Percentiles rank a stretch among this genome's conserved stretches.
Evolutionary conservation across 2,329 filamentous ascomycete species (phyloP).

Genomic region (Aureobasidium uvarum): DNA sequence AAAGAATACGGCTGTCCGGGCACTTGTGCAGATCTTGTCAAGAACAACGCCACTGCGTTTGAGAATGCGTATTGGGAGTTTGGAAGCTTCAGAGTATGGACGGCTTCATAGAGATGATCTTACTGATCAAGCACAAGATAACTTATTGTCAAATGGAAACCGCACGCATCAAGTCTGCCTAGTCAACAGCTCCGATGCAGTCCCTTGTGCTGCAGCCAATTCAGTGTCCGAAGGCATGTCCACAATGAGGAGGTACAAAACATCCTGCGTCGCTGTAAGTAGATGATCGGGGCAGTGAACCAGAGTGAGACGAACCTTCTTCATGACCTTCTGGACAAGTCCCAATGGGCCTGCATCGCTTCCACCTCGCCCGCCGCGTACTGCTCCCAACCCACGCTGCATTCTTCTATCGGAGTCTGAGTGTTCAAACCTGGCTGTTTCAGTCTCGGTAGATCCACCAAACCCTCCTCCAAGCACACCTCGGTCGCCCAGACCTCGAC

Average conservation of each 20-base stretch:
- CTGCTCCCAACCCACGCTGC: not conserved
- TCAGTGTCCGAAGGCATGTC: slow-evolving; percentile 51
- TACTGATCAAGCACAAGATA: not conserved
- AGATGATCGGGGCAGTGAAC: no score
- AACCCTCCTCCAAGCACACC: not conserved
- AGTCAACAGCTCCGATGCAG: not conserved
- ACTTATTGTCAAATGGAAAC: not conserved
- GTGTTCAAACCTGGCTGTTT: not conserved
- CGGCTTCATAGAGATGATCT: not conserved
- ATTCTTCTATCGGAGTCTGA: not conserved
- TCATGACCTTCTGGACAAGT: slow-evolving; percentile 30
- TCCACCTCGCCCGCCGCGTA: not conserved
- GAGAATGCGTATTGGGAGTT: slow-evolving; percentile 61
- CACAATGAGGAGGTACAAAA: slow-evolving; percentile 54
- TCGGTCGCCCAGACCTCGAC: not conserved
- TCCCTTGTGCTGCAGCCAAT: slow-evolving; percentile 35
- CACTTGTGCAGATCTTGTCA: slow-evolving; percentile 58
- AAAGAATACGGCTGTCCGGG: slow-evolving; percentile 46
- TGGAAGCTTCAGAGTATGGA: slow-evolving; percentile 27
- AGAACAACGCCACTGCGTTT: slow-evolving; percentile 57
- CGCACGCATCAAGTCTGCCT: not conserved
- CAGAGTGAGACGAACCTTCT: slow-evolving; percentile 24
- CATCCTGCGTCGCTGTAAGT: slow-evolving; percentile 39
- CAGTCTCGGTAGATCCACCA: not conserved
- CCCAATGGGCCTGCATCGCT: slow-evolving; percentile 21